Evolutionary conservation across 352 stramenopile species (phyloP).

Genomic region (Globisporangium alternatum): DNA sequence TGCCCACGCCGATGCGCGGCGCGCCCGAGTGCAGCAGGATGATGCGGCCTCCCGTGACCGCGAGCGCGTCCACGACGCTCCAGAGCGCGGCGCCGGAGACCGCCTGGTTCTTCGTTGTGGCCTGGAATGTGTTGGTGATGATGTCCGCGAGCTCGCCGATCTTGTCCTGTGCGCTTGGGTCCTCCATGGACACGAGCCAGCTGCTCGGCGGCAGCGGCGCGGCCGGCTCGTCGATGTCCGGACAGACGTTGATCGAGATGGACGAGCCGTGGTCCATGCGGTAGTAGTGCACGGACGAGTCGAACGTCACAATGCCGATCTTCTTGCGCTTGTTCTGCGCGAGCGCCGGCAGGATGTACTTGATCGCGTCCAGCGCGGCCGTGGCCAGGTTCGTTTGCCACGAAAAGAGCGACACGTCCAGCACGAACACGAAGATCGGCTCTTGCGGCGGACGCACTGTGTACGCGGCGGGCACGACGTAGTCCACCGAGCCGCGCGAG

Average conservation of each 20-base stretch:
- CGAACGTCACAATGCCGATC: constrained; percentile 87
- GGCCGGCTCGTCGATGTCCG: constrained; percentile 77
- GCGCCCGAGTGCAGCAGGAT: constrained; percentile 76
- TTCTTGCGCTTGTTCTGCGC: constrained; percentile 84
- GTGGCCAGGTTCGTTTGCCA: constrained; percentile 71
- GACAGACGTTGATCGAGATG: constrained; percentile 76
- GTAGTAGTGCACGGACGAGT: constrained; percentile 83
- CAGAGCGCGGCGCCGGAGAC: constrained; percentile 74
- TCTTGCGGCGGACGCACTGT: constrained; percentile 78
- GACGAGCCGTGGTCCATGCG: constrained; percentile 64
- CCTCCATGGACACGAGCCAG: constrained; percentile 84
- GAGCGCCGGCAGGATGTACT: constrained; percentile 72
- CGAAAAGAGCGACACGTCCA: constrained; percentile 85
- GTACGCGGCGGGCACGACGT: constrained; percentile 81
- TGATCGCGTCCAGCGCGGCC: constrained; percentile 68
- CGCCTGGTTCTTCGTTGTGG: constrained; percentile 71
- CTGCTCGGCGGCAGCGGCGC: constrained; percentile 69
- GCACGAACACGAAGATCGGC: constrained; percentile 85
- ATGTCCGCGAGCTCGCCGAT: constrained; percentile 65
- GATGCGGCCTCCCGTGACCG: constrained; percentile 56
- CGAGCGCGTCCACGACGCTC: constrained; percentile 74
- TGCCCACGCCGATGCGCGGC: constrained; percentile 69
- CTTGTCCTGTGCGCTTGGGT: constrained; percentile 65
- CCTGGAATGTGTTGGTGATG: constrained; percentile 67
- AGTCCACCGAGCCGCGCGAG: constrained; percentile 81